Conservation (phyloP, 2,329 filamentous ascomycete genomes). For the Paraphoma sp. region DNA sequence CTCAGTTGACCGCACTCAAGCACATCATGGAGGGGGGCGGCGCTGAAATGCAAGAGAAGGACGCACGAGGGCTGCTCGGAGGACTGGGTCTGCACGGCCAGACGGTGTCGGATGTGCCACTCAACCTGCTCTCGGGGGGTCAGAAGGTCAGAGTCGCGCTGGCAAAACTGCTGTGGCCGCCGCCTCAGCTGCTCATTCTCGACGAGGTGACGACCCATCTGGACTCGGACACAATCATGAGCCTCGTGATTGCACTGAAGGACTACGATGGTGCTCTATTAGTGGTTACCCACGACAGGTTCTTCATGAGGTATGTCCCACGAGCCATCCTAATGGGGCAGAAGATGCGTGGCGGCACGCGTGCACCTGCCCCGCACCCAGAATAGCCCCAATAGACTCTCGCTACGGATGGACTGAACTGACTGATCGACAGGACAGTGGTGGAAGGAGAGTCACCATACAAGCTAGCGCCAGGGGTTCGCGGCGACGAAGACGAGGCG, state of each 20-base stretch:
- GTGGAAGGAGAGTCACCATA: conserved; percentile 65
- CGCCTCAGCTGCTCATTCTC: conserved; percentile 75
- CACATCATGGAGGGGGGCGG: conserved; percentile 65
- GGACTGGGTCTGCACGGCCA: conserved; percentile 74
- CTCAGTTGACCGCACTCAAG: conserved; percentile 68
- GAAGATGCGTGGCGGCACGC: neutral
- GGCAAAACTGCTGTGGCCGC: conserved; percentile 70
- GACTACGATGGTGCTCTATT: conserved; percentile 77
- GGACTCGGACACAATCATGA: conserved; percentile 80
- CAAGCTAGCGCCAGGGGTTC: conserved; percentile 43
- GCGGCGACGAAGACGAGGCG: conserved; percentile 49
- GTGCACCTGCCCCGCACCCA: neutral
- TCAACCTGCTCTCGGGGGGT: conserved; percentile 77
- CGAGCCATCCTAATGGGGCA: neutral
- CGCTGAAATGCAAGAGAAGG: conserved; percentile 67
- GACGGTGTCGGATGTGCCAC: conserved; percentile 74
- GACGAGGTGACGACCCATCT: conserved; percentile 87
- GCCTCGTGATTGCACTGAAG: conserved; percentile 70
- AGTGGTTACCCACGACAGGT: conserved; percentile 82
- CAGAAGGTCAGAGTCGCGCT: conserved; percentile 72
- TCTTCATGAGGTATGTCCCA: conserved; percentile 68
- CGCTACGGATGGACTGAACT: conserved; percentile 4
- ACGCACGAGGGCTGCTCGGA: conserved; percentile 69
- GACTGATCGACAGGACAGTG: conserved; percentile 60
- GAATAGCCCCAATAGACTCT: conserved; percentile 3